Conservation (phyloP, 116 monocot species). For the Papilionanthe hybrid region DNA sequence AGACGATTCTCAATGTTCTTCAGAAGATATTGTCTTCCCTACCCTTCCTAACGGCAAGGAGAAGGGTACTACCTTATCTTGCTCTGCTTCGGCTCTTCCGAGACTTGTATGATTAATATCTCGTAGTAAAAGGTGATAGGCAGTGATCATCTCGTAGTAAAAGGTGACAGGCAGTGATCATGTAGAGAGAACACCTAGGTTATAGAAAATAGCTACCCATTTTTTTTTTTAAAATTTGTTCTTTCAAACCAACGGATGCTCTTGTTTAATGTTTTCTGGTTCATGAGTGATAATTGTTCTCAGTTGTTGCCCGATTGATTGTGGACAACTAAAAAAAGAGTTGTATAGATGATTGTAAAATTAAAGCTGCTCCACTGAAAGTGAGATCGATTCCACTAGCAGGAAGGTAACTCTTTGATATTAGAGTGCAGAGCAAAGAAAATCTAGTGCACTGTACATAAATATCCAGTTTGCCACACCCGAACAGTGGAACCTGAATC, state of each 20-base stretch:
- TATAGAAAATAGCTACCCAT: background rate
- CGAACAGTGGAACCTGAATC: too few species aligned
- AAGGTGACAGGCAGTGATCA: too few species aligned
- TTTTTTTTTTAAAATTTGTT: background rate
- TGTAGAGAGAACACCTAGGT: too few species aligned
- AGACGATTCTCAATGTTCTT: too few species aligned
- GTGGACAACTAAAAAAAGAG: background rate
- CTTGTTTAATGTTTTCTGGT: background rate
- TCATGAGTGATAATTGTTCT: background rate
- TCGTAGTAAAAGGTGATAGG: too few species aligned
- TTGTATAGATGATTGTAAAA: background rate
- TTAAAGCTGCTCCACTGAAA: background rate
- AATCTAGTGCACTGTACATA: too few species aligned
- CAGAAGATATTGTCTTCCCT: too few species aligned
- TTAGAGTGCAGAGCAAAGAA: too few species aligned
- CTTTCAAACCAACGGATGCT: background rate
- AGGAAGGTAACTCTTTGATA: too few species aligned
- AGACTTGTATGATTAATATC: constrained; percentile 17
- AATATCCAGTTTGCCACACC: too few species aligned
- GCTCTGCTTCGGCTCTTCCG: constrained; percentile 8
- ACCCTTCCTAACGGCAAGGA: constrained; percentile 14
- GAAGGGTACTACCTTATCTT: constrained; percentile 7
- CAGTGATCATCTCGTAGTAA: too few species aligned
- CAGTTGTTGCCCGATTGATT: background rate
- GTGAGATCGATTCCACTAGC: background rate